Evolutionary conservation across 202 grass and related monocot genomes (phyloP).

Genomic region (Elaeis oleifera): DNA sequence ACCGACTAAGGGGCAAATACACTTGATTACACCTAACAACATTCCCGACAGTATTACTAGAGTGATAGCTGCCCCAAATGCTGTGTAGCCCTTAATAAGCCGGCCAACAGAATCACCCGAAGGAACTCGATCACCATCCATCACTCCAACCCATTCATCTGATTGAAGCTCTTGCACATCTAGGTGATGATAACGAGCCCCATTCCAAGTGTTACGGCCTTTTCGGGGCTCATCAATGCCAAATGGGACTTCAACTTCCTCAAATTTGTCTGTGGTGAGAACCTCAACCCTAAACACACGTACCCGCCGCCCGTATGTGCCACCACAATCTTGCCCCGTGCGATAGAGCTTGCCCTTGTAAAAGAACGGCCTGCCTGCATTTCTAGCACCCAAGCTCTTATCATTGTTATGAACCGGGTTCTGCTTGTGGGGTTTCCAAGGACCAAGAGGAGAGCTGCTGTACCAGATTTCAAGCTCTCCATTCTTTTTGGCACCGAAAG

Average conservation of each 20-base stretch:
- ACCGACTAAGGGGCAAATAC: slow-evolving; percentile 43
- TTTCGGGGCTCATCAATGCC: slow-evolving; percentile 43
- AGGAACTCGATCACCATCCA: slow-evolving; percentile 76
- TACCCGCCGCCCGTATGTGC: slow-evolving; percentile 34
- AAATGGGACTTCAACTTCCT: slow-evolving; percentile 60
- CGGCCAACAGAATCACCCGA: slow-evolving; percentile 36
- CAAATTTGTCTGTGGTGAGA: slow-evolving; percentile 53
- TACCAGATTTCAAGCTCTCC: slow-evolving; percentile 63
- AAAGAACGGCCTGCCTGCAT: slow-evolving; percentile 70
- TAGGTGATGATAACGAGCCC: slow-evolving; percentile 75
- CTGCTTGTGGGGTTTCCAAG: slow-evolving; percentile 67
- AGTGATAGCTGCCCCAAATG: slow-evolving; percentile 41
- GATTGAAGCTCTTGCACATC: slow-evolving; percentile 63
- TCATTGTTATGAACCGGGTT: slow-evolving; percentile 38
- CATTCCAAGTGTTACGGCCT: slow-evolving; percentile 69
- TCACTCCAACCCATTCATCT: slow-evolving; percentile 67
- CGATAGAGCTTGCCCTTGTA: slow-evolving; percentile 71
- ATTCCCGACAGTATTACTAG: slow-evolving; percentile 48
- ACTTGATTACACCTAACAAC: slow-evolving; percentile 56
- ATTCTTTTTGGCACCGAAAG: slow-evolving; percentile 41
- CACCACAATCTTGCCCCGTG: slow-evolving; percentile 36
- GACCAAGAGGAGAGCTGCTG: slow-evolving; percentile 55
- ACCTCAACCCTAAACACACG: slow-evolving; percentile 55
- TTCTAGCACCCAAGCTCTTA: slow-evolving; percentile 50
- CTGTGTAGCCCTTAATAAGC: slow-evolving; percentile 39